Evolutionary conservation across 163 green algal species (phyloP).

Genomic region (Prototheca cutis): DNA sequence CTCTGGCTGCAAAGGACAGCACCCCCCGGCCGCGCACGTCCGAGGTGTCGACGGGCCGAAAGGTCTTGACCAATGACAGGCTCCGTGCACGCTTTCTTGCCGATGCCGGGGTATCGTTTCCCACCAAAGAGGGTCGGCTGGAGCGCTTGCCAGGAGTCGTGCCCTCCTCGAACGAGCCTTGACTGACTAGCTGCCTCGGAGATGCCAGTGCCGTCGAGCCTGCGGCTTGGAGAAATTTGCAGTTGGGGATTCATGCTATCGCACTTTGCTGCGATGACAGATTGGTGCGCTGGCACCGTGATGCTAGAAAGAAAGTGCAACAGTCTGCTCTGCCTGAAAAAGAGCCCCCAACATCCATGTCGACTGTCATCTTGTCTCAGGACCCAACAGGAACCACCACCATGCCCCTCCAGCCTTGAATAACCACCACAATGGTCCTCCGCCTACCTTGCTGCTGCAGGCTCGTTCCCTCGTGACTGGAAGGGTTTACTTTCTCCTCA

Average conservation of each 20-base stretch:
- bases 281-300: no score
- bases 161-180: background rate
- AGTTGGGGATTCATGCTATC: background rate
- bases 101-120: background rate
- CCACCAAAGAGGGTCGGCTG: background rate
- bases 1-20: no score
- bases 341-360: background rate
- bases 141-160: background rate
- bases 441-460: background rate
- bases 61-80: background rate
- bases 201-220: background rate
- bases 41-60: background rate
- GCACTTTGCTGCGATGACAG: background rate
- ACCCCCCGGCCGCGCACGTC: background rate
- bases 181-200: no score
- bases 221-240: background rate
- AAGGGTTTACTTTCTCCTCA: no score
- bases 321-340: background rate
- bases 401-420: no score
- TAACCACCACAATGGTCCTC: no score
- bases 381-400: no score
- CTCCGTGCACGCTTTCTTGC: background rate
- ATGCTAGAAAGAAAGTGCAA: background rate
- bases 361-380: background rate
- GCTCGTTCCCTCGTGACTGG: no score